Base-by-base conservation (phyloP, 768 basidiomycete genomes). In the Psilocybe tampanensis region DNA sequence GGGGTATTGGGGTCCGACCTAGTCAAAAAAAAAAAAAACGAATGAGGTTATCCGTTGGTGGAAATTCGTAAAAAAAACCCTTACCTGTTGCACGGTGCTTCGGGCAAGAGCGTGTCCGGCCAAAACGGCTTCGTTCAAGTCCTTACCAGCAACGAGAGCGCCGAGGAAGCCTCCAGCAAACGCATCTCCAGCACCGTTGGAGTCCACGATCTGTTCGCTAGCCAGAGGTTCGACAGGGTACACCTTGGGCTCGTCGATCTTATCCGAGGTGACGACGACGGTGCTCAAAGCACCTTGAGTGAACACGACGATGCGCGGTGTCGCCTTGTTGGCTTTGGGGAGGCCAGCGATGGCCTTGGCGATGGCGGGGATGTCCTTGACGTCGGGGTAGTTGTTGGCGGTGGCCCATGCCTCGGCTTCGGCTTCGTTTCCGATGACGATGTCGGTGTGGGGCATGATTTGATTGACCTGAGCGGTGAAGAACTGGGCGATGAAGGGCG, bases 101-200 rank as follows among this genome's bases (percentile, higher is more conserved):
- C 84, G 76, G 39, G 90, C 95, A 65, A 97, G 64, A 71, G 86
- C 87, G 75, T 98, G 96, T 1, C 96, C 97, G 24, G 82, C 85
- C 74, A 89, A 85, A 57, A 99, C 83, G 45, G 81, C 81, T 71
- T 94, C 88, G 18, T 89, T 86, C 24, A 93, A 66, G 24, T 68
- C 74, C 81, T 93, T 97, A 12, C 94, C 95, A 33, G 82, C 71
- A 50, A 92, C 86, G 54, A 84, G 79, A 1, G 89, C 95, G 49
- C 93, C 97, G 52, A 98, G 74, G 83, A 98, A 95, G 36, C 92
- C 97, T 56, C 96, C 97, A 22, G 95, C 94, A 66, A 99, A 98
- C 42, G 93, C 94, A 70, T 99, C 96, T 42, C 97, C 97, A 19
- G 97, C 97, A 50, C 93, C 97, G 73, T 99, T 99, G 47, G 97